phyloP scores from a whole-genome alignment of 495 filamentous ascomycete species.

The Hyaloscypha finlandica region DNA sequence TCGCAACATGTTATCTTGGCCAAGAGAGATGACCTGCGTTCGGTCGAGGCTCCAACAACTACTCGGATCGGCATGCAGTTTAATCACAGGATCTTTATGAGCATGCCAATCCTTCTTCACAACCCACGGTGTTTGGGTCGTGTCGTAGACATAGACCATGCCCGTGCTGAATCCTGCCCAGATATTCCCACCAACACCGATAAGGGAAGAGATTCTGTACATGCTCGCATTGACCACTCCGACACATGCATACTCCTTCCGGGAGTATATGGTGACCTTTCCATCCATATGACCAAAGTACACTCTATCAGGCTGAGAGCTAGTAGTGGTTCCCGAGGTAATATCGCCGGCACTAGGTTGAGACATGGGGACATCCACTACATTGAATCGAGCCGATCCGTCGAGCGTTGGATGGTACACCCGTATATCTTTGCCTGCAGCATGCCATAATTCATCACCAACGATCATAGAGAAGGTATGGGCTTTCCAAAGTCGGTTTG shows the following conservation, averaged over 20 bases:
- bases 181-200: slow-evolving; percentile 78
- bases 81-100: slow-evolving; percentile 77
- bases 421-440: slow-evolving; percentile 82
- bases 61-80: slow-evolving; percentile 74
- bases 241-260: slow-evolving; percentile 70
- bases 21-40: slow-evolving; percentile 84
- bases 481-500: slow-evolving; percentile 73
- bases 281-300: slow-evolving; percentile 93
- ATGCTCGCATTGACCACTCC: slow-evolving; percentile 80
- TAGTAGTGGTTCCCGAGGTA: slow-evolving; percentile 79
- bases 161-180: slow-evolving; percentile 96
- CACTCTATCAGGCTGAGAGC: slow-evolving; percentile 73
- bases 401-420: slow-evolving; percentile 77
- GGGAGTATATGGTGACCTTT: slow-evolving; percentile 89
- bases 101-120: slow-evolving; percentile 94
- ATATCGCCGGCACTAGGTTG: slow-evolving; percentile 75
- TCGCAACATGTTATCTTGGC: slow-evolving; percentile 80
- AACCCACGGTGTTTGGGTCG: slow-evolving; percentile 76
- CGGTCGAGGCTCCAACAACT: slow-evolving; percentile 87
- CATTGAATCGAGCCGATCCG: slow-evolving; percentile 64
- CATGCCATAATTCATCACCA: slow-evolving; percentile 82
- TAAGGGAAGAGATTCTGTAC: slow-evolving; percentile 92
- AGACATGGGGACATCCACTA: slow-evolving; percentile 66
- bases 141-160: slow-evolving; percentile 94
- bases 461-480: slow-evolving; percentile 87